Base-by-base conservation (phyloP, 306 rosid species). In the Crotalaria pallida region DNA sequence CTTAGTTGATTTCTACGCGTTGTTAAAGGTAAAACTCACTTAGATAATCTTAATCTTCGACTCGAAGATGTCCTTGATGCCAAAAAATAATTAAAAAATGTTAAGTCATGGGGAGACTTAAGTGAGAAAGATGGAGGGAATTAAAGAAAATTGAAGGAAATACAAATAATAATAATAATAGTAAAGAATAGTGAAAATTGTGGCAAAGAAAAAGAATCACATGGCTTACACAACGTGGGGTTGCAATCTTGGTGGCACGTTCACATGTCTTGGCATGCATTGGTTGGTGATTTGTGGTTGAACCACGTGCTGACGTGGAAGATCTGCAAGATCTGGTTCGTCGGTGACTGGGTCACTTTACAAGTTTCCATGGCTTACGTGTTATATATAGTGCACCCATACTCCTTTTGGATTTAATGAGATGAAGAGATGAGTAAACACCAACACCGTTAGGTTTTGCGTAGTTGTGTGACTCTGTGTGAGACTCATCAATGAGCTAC, bases 321-420 rank as follows among this genome's bases (percentile, higher is more conserved):
- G 95, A 88, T 82, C 34, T 80, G 68, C 69, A 43, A 56, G 83
- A 84, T 86, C 71, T 82, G 76, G 85, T 82, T 82, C 86, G 91
- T 80, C 77, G 80, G 86, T 78, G 84, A 72, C 61, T 44, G 5
- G 45, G 21, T 59, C 59, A 1, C 72, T 45, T 69, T 83, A 21
- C 59, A 15, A 43, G 41, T 26, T 72, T 63, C 0, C 29, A 66
- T 16, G 34, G 73, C 77, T 75, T 62, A 58, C 73, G 83, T 81
- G 88, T 70, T 65, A 83, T 27, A n/a, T 27, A 6, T 3, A 26
- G 1, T 57, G 12, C 82, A 71, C 77, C 88, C 69, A 64, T 77
- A 38, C 12, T 43, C 6, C 44, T 13, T 47, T 22, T 49, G 62
- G 31, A 67, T 34, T 76, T 76, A 58, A 58, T 75, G 74, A 75